Evolutionary conservation across 352 stramenopile species (phyloP).

Genomic region (Hyaloperonospora brassicae): DNA sequence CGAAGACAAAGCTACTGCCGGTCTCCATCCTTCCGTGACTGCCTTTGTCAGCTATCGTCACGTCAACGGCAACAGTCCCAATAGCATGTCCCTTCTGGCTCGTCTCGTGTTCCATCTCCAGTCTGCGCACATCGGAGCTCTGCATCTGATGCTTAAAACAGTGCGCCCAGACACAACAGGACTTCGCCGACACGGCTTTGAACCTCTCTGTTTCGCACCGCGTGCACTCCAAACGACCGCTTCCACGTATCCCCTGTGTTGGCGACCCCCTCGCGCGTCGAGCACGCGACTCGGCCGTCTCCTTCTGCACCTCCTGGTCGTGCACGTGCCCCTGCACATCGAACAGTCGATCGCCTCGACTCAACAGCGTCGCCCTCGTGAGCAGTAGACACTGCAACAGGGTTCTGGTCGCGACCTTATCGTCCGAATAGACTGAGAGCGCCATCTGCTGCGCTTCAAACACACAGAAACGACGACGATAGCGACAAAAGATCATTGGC

Average conservation of each 20-base stretch:
- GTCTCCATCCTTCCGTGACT: conserved; percentile 6
- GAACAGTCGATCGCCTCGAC: conserved; percentile 20
- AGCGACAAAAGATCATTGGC: conserved; percentile 30
- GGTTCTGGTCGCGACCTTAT: conserved; percentile 34
- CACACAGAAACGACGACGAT: conserved; percentile 48
- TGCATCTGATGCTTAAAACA: conserved; percentile 62
- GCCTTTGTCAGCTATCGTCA: no score
- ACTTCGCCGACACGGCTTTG: conserved; percentile 38
- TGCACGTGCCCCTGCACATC: conserved; percentile 29
- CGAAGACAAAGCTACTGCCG: conserved; percentile 41
- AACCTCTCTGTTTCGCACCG: conserved; percentile 36
- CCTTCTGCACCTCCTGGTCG: conserved; percentile 29
- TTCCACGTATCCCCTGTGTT: conserved; percentile 16
- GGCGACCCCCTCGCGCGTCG: conserved; percentile 15
- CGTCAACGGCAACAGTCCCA: background rate
- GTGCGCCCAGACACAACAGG: conserved; percentile 44
- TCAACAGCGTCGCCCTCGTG: conserved; percentile 39
- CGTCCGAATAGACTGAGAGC: conserved; percentile 40
- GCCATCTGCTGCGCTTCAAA: conserved; percentile 36
- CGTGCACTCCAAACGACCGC: conserved; percentile 38
- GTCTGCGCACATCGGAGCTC: conserved; percentile 27
- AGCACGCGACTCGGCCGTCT: conserved; percentile 35
- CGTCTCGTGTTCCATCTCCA: background rate
- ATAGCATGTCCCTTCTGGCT: background rate
- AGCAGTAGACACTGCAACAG: conserved; percentile 35